A percentile compares a stretch with the other conserved stretches of the same genome.
phyloP scores from a whole-genome alignment of 805 yeast species.

The Starmerella etchellsii region DNA sequence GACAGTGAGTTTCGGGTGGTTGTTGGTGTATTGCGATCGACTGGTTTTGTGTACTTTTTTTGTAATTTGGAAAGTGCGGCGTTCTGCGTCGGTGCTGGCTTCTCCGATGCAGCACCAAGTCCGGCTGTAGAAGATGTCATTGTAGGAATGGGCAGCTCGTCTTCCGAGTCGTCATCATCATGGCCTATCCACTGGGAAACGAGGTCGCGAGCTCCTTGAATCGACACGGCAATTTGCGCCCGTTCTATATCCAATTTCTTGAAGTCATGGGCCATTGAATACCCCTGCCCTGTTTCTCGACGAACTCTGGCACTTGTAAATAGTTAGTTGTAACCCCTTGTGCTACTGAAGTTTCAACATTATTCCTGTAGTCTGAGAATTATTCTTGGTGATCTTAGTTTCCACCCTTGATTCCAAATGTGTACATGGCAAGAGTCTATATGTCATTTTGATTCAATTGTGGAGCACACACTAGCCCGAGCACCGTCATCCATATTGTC shows the following conservation, averaged over 20 bases:
- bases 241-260: conserved; percentile 18
- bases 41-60: no score
- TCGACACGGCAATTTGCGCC: conserved; percentile 14
- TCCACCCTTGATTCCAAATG: no score
- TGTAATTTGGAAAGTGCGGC: conserved; percentile 8
- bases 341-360: no score
- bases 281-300: no score
- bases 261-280: conserved; percentile 9
- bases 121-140: background rate
- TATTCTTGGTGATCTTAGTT: no score
- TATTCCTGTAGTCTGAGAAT: no score
- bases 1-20: no score
- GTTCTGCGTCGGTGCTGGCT: conserved; percentile 1
- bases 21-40: no score
- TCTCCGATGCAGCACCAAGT: background rate
- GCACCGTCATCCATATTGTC: no score
- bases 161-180: conserved; percentile 8
- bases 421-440: background rate
- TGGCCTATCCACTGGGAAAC: conserved; percentile 19
- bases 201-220: conserved; percentile 16
- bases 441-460: background rate
- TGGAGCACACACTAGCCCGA: no score
- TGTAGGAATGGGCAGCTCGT: background rate
- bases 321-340: no score
- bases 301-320: no score